Evolutionary conservation across 2,329 filamentous ascomycete species (phyloP), one percentile per base, ranked within the genome.

Genomic region (Scytalidium lignicola): DNA sequence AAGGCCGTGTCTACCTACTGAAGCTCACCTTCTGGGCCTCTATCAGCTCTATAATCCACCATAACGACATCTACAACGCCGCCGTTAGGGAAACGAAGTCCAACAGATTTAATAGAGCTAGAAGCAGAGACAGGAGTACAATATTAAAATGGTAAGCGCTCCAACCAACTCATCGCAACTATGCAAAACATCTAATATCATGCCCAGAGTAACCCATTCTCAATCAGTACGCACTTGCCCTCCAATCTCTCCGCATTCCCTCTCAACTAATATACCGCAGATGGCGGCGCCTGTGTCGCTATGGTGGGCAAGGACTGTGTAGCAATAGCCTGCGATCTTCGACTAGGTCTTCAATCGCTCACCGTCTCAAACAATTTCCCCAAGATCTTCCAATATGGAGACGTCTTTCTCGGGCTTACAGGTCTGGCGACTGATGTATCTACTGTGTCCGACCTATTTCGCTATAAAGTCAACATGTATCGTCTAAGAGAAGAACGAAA

Each of bases 381-480:
- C 76, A 99, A 99, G 79, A 89, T 99, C 79, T 97, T 97, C 83
- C 84, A 86, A 71, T 97, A 95, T 79, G 90, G 90, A 65, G 89
- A 92, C 66, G 89, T 93, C 63, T 96, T 95, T 73, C 87, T 99
- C 29, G 93, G 93, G 49, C 84, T 99, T 53, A 97, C 93, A 3
- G 93, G 93, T 49, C 88, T 99, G 46, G 93, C 93, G 53, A 99
- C 93, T 62, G 93, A 99, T 70, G 90, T 99, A 57, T 82, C 82
- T 57, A 97, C 92, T 61, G 92, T 99, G 60, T 88, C 86, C 63
- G 92, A 99, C 74, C 86, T 97, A 60, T 95, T 99, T 82, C 90
- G 93, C 67, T 97, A 96, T 84, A 99, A 99, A 80, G 90, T 95
- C 71, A 99, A 99, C 82, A 95, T 99, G 88, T 99, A 99, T 82